Conservation (phyloP, 1,284 basidiomycete genomes). For the Albatrellus sp. region DNA sequence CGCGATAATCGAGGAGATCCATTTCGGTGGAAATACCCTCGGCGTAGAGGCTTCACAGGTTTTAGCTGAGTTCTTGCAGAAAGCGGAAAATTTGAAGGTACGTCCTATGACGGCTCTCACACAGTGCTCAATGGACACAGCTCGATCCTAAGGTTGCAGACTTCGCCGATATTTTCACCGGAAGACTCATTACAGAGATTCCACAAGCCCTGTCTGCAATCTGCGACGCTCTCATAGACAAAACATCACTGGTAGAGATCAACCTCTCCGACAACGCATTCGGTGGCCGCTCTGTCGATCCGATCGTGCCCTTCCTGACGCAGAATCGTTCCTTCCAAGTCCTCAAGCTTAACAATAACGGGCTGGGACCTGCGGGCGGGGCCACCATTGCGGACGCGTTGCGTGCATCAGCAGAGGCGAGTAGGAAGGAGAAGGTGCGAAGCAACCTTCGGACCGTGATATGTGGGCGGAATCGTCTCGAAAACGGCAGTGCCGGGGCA, state of each 20-base stretch:
- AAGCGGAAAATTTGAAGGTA: conserved; percentile 62
- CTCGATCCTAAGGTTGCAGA: conserved; percentile 64
- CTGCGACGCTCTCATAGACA: conserved; percentile 77
- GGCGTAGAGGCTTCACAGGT: conserved; percentile 87
- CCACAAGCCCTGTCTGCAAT: conserved; percentile 82
- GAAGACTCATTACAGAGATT: conserved; percentile 92
- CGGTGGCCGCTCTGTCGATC: conserved; percentile 90
- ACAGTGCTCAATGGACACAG: conserved; percentile 1
- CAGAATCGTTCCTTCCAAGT: conserved; percentile 71
- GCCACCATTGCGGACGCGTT: conserved; percentile 80
- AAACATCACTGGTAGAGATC: conserved; percentile 75
- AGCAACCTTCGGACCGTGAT: conserved; percentile 75
- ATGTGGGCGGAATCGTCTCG: conserved; percentile 90
- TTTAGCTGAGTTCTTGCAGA: conserved; percentile 71
- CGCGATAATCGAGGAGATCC: conserved; percentile 72
- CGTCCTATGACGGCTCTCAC: neutral
- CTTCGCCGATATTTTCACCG: conserved; percentile 97
- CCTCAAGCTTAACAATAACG: conserved; percentile 94
- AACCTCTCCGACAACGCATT: conserved; percentile 96
- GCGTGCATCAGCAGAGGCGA: conserved; percentile 62
- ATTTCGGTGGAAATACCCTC: conserved; percentile 93
- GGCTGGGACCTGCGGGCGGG: conserved; percentile 89
- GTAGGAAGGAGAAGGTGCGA: conserved; percentile 50
- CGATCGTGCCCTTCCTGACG: conserved; percentile 84
- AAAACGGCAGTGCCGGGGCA: conserved; percentile 75